Conservation (phyloP, 352 stramenopile species). For the Phytophthora sp. region DNA sequence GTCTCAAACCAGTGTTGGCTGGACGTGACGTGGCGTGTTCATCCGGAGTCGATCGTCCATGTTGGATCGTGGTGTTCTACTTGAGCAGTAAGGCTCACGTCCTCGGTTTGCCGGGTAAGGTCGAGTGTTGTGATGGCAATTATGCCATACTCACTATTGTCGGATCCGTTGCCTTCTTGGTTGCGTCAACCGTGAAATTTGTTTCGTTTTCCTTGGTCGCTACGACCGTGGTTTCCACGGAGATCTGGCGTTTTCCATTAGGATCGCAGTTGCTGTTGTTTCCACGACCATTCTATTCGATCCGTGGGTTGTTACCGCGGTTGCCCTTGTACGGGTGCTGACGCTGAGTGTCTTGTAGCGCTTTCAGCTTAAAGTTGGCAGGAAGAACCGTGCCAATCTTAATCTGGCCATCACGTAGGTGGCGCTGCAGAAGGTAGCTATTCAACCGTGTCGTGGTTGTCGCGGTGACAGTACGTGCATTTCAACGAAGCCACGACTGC, state of each 20-base stretch:
- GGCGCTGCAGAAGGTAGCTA: too few relatives aligned
- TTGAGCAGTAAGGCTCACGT: not conserved
- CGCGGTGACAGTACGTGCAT: not conserved
- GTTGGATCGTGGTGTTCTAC: not conserved
- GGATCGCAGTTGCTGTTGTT: not conserved
- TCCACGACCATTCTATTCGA: not conserved
- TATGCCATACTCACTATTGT: conserved; percentile 5
- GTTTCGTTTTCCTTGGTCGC: not conserved
- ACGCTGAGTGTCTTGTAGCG: not conserved
- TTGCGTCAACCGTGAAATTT: not conserved
- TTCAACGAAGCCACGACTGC: not conserved
- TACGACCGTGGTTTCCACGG: conserved; percentile 2
- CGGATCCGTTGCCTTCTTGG: not conserved
- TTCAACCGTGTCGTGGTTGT: conserved; percentile 19
- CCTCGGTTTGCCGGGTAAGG: not conserved
- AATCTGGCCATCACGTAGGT: too few relatives aligned
- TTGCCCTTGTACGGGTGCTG: conserved; percentile 7
- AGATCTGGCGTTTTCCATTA: not conserved
- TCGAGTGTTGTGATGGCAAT: conserved; percentile 13
- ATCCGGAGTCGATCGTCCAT: conserved; percentile 25
- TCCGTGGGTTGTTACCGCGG: not conserved
- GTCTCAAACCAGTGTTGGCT: conserved; percentile 16
- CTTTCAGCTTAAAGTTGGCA: conserved; percentile 18
- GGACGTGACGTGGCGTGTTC: conserved; percentile 4
- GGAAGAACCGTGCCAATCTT: too few relatives aligned